Evolutionary conservation across 2,329 filamentous ascomycete species (phyloP), one percentile per base, ranked within the genome.

Genomic region (Trichoderma lentiforme): DNA sequence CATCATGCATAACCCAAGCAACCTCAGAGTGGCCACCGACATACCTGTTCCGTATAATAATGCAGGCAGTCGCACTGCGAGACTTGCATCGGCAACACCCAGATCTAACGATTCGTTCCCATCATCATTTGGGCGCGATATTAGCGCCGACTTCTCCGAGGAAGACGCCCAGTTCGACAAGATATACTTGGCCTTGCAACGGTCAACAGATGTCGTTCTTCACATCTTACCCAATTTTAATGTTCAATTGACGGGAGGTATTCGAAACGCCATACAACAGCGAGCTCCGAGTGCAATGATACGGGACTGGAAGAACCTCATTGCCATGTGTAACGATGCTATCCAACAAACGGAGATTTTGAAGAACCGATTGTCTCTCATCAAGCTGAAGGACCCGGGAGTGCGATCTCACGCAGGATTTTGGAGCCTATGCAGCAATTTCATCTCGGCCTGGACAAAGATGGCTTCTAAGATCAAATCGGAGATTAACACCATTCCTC

Each of bases 321-420:
- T 95, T 67, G 86, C 89, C 61, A 92, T 91, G 77, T 95, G 92
- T 78, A 88, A 87, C 57, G 84, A 88, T 14, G 90, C 92, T 21
- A 87, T 95, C 56, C 88, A 92, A 71, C 90, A 93, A 75, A 93
- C 93, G 2, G 90, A 94, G 77, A 86, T 88, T 12, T 85, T 98
- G 32, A 91, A 92, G 77, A 85, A 85, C 51, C 88, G 91, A n/a
- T 83, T 98, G 12, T 93, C 91, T 4, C 86, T 88, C 61, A 93
- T 97, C 84, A 94, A 94, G 79, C 85, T 97, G 12, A 96, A 95
- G 79, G 94, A 97, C 76, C 92, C 93, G 8, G 91, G 90, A 12
- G 88, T 93, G 65, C 87, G 93, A 69, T 90, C 86, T 2, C 89
- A 91, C 76, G 79, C 84, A 3, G 82, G 83, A 18, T 91, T 91